Conservation (phyloP, 352 stramenopile species). For the Pythium chondricola region DNA sequence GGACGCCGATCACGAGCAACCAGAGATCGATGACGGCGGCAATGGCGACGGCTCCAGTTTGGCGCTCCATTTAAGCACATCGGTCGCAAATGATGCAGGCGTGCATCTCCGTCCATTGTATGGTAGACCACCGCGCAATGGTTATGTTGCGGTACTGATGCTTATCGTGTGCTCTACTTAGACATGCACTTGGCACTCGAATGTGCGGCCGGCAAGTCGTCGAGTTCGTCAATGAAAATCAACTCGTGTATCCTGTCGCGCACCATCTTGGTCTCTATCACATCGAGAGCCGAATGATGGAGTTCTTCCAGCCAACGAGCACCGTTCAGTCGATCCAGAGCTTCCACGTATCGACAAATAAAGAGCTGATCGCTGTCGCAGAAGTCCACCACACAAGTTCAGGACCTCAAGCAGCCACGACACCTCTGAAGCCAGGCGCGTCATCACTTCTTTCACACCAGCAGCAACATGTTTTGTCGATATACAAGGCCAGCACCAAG, state of each 20-base stretch:
- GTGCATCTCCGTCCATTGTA: constrained; percentile 13
- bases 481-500: constrained; percentile 50
- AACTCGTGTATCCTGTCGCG: constrained; percentile 57
- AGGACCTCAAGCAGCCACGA: background rate
- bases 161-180: constrained; percentile 8
- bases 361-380: constrained; percentile 57
- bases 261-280: constrained; percentile 65
- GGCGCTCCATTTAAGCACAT: no score
- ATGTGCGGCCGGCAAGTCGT: constrained; percentile 26
- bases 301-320: constrained; percentile 63
- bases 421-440: constrained; percentile 1
- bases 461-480: constrained; percentile 44
- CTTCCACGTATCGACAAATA: constrained; percentile 63
- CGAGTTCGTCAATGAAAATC: constrained; percentile 49
- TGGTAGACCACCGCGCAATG: background rate
- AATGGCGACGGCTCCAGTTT: background rate
- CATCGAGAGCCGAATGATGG: constrained; percentile 49
- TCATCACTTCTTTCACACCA: constrained; percentile 23
- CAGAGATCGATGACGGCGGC: background rate
- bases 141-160: background rate
- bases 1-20: background rate
- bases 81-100: background rate
- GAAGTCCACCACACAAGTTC: constrained; percentile 38
- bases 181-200: constrained; percentile 31
- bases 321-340: constrained; percentile 47